phyloP scores from a whole-genome alignment of 2,329 filamentous ascomycete genomes.

The Beauveria sp. region DNA sequence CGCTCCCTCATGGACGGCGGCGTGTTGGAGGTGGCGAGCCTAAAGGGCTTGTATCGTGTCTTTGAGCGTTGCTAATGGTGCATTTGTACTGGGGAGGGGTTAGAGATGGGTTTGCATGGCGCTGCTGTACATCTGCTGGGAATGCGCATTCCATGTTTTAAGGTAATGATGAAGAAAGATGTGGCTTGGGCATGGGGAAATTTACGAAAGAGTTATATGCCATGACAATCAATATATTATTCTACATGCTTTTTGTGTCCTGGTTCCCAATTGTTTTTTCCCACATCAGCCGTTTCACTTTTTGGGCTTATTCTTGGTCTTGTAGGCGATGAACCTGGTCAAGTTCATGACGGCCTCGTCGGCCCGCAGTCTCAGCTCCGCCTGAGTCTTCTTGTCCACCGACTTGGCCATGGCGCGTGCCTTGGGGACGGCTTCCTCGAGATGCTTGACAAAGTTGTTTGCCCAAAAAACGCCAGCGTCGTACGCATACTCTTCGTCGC shows the following conservation, averaged over 20 bases:
- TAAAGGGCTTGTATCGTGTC: constrained; percentile 87
- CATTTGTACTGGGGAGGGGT: background rate
- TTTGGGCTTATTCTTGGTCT: constrained; percentile 47
- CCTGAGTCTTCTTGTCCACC: constrained; percentile 50
- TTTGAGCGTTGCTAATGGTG: constrained; percentile 77
- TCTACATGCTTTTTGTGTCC: constrained; percentile 4
- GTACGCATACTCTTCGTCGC: constrained; percentile 49
- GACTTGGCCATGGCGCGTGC: constrained; percentile 48
- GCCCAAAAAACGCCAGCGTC: constrained; percentile 59
- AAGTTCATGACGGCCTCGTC: constrained; percentile 57
- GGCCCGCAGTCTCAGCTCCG: constrained; percentile 49
- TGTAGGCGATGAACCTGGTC: constrained; percentile 55
- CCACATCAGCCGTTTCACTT: constrained; percentile 1
- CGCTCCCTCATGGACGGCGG: constrained; percentile 63
- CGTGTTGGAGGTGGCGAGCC: constrained; percentile 78
- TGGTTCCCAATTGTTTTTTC: background rate
- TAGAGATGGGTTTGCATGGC: background rate
- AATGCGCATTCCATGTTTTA: background rate
- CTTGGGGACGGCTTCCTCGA: constrained; percentile 48
- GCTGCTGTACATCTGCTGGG: background rate
- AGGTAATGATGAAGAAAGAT: background rate
- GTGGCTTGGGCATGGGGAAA: background rate
- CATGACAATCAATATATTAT: background rate
- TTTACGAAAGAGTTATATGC: background rate
- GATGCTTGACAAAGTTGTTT: constrained; percentile 49